These are phyloP conservation scores for Debaryomyces sp. DNA, from an alignment of 1,139 yeast species.

Conservation along the genomic window DNA sequence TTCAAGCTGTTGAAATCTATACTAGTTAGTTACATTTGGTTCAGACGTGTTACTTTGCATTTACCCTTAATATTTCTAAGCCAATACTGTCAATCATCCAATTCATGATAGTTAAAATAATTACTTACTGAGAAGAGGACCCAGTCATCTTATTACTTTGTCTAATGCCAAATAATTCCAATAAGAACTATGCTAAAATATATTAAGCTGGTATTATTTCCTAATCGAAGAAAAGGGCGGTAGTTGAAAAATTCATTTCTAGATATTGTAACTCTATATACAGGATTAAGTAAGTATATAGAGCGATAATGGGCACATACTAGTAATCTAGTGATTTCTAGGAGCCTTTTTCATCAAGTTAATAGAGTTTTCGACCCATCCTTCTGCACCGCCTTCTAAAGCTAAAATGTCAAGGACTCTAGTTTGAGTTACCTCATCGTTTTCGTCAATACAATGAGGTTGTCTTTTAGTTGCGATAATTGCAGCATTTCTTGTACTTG, in stretches of 20 bases:
- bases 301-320: neutral
- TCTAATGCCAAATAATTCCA: neutral
- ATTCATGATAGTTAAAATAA: neutral
- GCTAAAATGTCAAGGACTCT: conserved; percentile 61
- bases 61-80: neutral
- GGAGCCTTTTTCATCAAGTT: conserved; percentile 59
- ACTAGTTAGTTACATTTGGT: conserved; percentile 14
- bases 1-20: conserved; percentile 64
- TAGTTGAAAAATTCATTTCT: conserved; percentile 4
- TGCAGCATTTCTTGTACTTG: conserved; percentile 94
- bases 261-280: neutral
- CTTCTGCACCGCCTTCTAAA: conserved; percentile 85
- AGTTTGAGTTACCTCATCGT: conserved; percentile 24
- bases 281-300: neutral
- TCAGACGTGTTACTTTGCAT: conserved; percentile 4
- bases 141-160: conserved; percentile 13
- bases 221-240: conserved; percentile 6
- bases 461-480: conserved; percentile 62
- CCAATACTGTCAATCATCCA: neutral
- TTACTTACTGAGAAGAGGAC: conserved; percentile 33
- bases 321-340: conserved; percentile 37
- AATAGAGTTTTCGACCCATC: conserved; percentile 84
- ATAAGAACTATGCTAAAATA: neutral
- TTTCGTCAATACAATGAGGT: conserved; percentile 27
- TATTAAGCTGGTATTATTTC: neutral